phyloP scores from a whole-genome alignment of 2,329 filamentous ascomycete species.

The Arachnomyces sp. region DNA sequence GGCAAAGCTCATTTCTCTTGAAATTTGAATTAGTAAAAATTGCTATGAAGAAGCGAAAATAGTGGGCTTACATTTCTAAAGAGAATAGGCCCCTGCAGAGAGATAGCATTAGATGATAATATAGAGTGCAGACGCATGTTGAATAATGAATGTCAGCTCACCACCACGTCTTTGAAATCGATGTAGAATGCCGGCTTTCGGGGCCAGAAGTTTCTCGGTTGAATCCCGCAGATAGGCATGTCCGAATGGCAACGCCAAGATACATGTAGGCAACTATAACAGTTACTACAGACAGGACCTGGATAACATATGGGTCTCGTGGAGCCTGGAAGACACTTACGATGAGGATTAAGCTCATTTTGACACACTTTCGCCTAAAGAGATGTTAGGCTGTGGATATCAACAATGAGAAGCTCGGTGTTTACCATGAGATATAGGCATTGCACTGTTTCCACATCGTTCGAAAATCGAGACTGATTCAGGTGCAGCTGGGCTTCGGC shows the following conservation, averaged over 20 bases:
- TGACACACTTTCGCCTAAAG: slow-evolving; percentile 43
- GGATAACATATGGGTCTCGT: not conserved
- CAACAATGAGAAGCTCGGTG: too few species aligned
- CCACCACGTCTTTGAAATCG: slow-evolving; percentile 43
- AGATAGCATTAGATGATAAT: slow-evolving; percentile 1
- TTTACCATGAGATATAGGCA: slow-evolving; percentile 41
- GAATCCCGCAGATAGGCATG: slow-evolving; percentile 41
- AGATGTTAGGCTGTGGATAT: too few species aligned
- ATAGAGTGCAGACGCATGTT: too few species aligned
- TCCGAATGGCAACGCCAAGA: slow-evolving; percentile 41
- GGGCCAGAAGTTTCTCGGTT: slow-evolving; percentile 35
- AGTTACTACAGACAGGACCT: too few species aligned
- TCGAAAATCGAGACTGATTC: slow-evolving; percentile 35
- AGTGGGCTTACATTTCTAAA: slow-evolving; percentile 34
- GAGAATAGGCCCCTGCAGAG: slow-evolving; percentile 36
- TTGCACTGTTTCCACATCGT: slow-evolving; percentile 43
- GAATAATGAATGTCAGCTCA: slow-evolving; percentile 16
- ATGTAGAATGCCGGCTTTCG: slow-evolving; percentile 28
- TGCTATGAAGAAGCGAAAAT: not conserved
- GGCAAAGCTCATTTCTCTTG: slow-evolving; percentile 42
- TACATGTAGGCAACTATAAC: slow-evolving; percentile 41
- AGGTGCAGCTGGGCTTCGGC: slow-evolving; percentile 34
- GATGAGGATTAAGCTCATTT: slow-evolving; percentile 43
- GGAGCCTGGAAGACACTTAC: slow-evolving; percentile 20
- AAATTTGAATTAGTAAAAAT: not conserved